Evolutionary conservation across 2,329 filamentous ascomycete species (phyloP), one percentile per base, ranked within the genome.

Genomic region (Sporothrix humicola): DNA sequence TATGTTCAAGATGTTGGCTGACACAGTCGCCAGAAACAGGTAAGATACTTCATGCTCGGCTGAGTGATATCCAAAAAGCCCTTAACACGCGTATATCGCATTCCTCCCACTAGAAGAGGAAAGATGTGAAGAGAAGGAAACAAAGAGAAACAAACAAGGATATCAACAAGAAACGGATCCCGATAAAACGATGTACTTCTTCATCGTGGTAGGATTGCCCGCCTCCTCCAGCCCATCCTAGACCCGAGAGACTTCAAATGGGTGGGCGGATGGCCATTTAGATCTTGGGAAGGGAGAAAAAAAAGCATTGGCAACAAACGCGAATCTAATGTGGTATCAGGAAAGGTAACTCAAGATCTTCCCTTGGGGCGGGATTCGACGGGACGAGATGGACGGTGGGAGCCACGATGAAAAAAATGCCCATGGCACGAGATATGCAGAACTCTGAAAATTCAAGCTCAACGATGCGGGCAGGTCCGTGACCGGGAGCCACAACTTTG

Each of bases 341-440:
- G n/a, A 58, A n/a, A 46, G 52, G 52, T 13, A 69, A 12, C 48
- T 37, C 12, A 15, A 52, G 65, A 52, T 48, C n/a, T 20, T 26
- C 42, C 42, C 15, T 26, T 17, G 61, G 44, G 46, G 37, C 13
- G 23, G 65, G 37, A 12, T 12, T 61, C 37, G 26, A 8, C 59
- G 23, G 59, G 37, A 46, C 37, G 59, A 63, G 44, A 37, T 13
- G 61, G 56, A 20, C 52, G 52, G 17, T 52, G 46, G 48, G 42
- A 42, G 46, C 13, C 26, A 37, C 26, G 26, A 10, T 8, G 23
- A 52, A 31, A 42, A n/a, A 31, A 46, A 42, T 52, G 3, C 7
- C 31, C 66, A 56, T 69, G 31, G 50, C 31, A 69, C 31, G 50
- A 56, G 50, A 69, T n/a, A 46, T 23, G 50, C 52, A 69, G 15